Conservation (phyloP, 768 basidiomycete species). For the Boletellus ananas region DNA sequence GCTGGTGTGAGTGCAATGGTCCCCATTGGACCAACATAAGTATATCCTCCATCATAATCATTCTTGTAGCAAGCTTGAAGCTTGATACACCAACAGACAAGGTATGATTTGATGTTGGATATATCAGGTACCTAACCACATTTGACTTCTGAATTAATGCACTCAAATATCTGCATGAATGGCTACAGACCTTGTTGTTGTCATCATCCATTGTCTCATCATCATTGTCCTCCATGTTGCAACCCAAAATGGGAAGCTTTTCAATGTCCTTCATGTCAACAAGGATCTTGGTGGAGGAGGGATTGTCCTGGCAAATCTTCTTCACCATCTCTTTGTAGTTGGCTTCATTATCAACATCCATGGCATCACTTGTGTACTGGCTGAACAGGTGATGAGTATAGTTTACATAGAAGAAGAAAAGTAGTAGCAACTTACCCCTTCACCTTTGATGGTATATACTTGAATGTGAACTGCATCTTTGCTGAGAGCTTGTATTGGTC, state of each 20-base stretch:
- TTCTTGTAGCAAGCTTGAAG: constrained; percentile 7
- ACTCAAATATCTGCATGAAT: not conserved
- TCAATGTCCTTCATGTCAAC: constrained; percentile 6
- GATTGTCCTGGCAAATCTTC: constrained; percentile 1
- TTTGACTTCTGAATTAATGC: too few species aligned
- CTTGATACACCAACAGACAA: constrained; percentile 1
- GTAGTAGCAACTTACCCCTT: constrained; percentile 1
- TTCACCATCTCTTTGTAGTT: constrained; percentile 17
- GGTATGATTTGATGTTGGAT: not conserved
- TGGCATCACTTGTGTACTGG: not conserved
- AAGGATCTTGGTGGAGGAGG: not conserved
- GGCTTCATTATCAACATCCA: constrained; percentile 9
- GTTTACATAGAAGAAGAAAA: not conserved
- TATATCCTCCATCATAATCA: not conserved
- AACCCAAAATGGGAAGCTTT: not conserved
- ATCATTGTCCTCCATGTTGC: not conserved
- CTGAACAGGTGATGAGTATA: not conserved
- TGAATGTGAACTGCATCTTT: constrained; percentile 12
- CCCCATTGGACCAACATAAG: constrained; percentile 4
- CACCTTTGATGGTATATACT: constrained; percentile 2
- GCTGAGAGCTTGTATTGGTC: constrained; percentile 19
- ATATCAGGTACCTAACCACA: not conserved
- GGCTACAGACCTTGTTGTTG: not conserved
- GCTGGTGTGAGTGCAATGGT: not conserved
- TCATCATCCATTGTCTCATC: not conserved